Percentiles rank a stretch among this genome's conserved stretches.
Conservation (phyloP, 1,139 yeast species). For the Candida sanyaensis region DNA sequence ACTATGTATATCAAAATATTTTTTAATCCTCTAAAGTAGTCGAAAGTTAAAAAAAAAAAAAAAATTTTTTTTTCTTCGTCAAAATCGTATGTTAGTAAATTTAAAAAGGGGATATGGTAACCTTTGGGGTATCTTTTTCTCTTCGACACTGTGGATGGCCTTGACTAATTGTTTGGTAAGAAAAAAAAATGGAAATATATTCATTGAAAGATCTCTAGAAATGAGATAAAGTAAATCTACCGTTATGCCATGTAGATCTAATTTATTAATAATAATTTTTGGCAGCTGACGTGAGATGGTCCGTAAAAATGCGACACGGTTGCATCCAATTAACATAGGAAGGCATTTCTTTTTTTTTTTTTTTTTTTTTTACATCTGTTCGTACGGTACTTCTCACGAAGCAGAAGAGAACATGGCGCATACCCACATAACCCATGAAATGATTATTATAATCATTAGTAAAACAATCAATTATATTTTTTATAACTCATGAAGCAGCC, state of each 20-base stretch:
- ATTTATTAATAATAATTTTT: not conserved
- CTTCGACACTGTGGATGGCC: not conserved
- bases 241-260: not conserved
- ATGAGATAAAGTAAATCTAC: no score
- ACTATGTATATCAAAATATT: no score
- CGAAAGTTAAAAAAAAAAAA: not conserved
- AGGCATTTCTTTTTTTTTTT: not conserved
- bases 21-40: no score
- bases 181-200: no score
- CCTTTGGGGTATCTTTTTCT: not conserved
- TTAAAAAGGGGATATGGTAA: no score
- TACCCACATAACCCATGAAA: no score
- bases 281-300: not conserved
- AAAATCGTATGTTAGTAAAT: no score
- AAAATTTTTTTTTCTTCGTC: not conserved
- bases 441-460: no score
- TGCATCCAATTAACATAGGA: not conserved
- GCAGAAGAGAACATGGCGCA: no score
- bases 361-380: no score
- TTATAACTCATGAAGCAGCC: not conserved
- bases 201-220: no score
- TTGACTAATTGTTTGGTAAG: not conserved
- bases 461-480: not conserved
- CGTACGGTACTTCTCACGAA: no score
- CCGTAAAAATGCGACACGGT: slow-evolving; percentile 4